Evolutionary conservation across 2,329 filamentous ascomycete species (phyloP).

Genomic region (Talaromyces sp.): DNA sequence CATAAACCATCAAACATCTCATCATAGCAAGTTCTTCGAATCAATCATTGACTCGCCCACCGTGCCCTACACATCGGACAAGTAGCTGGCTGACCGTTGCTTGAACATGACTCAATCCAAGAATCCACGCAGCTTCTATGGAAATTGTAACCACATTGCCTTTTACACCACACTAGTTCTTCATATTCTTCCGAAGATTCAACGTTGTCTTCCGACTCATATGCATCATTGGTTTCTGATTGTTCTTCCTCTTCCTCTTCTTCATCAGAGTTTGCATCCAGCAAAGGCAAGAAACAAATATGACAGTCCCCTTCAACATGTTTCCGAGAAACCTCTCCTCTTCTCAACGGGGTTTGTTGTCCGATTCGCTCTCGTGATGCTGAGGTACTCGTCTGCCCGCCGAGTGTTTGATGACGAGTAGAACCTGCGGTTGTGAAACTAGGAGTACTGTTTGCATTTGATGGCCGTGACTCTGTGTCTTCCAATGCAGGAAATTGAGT

Average conservation of each 20-base stretch:
- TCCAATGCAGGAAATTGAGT: too few relatives aligned
- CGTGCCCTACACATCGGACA: constrained; percentile 11
- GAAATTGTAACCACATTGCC: constrained; percentile 11
- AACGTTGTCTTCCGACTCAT: not conserved
- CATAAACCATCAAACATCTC: not conserved
- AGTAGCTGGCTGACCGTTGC: not conserved
- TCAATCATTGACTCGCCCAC: constrained; percentile 1
- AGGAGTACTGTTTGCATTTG: too few relatives aligned
- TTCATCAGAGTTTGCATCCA: not conserved
- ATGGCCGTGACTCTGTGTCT: not conserved
- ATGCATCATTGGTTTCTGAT: not conserved
- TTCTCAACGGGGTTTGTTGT: not conserved
- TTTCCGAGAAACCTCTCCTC: not conserved
- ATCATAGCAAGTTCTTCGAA: not conserved
- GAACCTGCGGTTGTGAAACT: too few relatives aligned
- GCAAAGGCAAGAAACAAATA: constrained; percentile 5
- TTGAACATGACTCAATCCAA: not conserved
- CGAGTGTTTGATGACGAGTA: not conserved
- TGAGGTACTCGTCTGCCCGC: not conserved
- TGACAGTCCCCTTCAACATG: constrained; percentile 9
- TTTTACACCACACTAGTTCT: constrained; percentile 9
- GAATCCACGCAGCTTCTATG: constrained; percentile 6
- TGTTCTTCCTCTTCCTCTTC: not conserved
- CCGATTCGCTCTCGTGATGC: not conserved
- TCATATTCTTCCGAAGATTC: not conserved